phyloP scores from a whole-genome alignment of 306 rosid species.

The Coriaria nepalensis region DNA sequence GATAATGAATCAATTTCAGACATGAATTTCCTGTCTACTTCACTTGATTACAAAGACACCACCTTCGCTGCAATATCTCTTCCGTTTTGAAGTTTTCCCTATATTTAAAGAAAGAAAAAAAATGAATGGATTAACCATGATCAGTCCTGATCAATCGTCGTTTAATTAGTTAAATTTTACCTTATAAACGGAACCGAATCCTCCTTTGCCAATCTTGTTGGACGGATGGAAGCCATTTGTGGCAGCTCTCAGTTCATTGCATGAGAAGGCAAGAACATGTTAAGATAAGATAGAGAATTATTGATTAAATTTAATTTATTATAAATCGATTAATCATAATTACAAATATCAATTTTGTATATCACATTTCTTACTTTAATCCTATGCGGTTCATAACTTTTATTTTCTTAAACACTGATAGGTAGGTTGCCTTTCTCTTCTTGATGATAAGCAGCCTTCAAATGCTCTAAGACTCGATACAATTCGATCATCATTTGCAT shows the following conservation, averaged over 20 bases:
- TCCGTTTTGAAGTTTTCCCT: slow-evolving; percentile 19
- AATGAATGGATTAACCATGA: not conserved
- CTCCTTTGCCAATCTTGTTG: slow-evolving; percentile 23
- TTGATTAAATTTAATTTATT: too few species aligned
- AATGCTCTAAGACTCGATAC: too few species aligned
- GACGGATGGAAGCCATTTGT: slow-evolving; percentile 19
- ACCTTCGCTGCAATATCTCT: slow-evolving; percentile 20
- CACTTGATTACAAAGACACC: slow-evolving; percentile 17
- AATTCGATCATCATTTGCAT: too few species aligned
- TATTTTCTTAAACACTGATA: too few species aligned
- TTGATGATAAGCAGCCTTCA: too few species aligned
- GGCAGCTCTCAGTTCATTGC: slow-evolving; percentile 19
- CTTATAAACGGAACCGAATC: slow-evolving; percentile 25
- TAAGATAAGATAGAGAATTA: too few species aligned
- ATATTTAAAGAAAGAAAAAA: not conserved
- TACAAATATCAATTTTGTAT: too few species aligned
- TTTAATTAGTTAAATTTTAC: not conserved
- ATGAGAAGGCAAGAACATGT: slow-evolving; percentile 12
- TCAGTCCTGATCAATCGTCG: not conserved
- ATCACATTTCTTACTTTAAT: too few species aligned
- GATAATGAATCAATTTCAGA: slow-evolving; percentile 21
- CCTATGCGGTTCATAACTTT: too few species aligned
- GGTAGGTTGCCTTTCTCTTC: too few species aligned
- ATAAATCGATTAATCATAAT: too few species aligned
- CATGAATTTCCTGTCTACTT: slow-evolving; percentile 27